phyloP scores from a whole-genome alignment of 352 stramenopile genomes.

The Globisporangium echinulatum region DNA sequence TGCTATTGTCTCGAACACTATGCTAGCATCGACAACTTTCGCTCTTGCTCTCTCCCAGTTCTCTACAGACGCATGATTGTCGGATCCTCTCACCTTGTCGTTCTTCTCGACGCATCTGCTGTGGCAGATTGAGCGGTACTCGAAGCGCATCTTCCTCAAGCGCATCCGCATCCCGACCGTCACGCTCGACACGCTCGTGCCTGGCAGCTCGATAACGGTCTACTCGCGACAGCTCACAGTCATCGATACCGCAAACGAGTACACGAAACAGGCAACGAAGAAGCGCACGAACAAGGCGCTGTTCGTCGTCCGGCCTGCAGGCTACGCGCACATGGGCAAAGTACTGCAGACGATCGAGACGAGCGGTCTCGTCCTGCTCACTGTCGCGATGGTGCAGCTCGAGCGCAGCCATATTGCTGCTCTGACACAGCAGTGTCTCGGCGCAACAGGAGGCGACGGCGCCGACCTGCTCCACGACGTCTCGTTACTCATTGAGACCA shows the following conservation, averaged over 20 bases:
- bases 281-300: constrained; percentile 29
- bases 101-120: neutral
- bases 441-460: constrained; percentile 1
- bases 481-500: constrained; percentile 43
- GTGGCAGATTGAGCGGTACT: constrained; percentile 48
- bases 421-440: constrained; percentile 4
- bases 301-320: constrained; percentile 42
- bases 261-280: constrained; percentile 32
- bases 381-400: constrained; percentile 45
- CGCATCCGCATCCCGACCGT: constrained; percentile 69
- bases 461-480: constrained; percentile 30
- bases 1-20: neutral
- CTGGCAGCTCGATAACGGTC: constrained; percentile 65
- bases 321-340: constrained; percentile 43
- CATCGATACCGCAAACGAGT: constrained; percentile 61
- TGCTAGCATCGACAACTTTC: too few species aligned
- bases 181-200: constrained; percentile 53
- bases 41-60: too few species aligned
- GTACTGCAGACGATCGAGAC: constrained; percentile 40
- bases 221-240: constrained; percentile 73
- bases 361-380: constrained; percentile 25
- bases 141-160: constrained; percentile 68
- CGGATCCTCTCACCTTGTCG: neutral
- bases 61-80: neutral
- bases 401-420: constrained; percentile 25